Evolutionary conservation across 129 eudicot genomes (phyloP).

Genomic region (Chrysanthemum seticuspe): DNA sequence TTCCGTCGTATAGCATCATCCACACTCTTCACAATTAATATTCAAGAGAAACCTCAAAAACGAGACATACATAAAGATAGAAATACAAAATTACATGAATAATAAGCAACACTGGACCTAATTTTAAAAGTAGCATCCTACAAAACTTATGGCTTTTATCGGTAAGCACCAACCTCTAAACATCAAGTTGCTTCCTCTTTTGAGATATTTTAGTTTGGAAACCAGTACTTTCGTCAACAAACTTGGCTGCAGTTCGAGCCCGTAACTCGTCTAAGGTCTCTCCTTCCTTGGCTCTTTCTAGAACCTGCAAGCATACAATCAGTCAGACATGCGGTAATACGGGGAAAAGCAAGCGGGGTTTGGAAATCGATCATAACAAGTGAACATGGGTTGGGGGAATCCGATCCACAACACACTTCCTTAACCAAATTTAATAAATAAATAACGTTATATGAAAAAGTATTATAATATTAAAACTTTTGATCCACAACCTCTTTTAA

Average conservation of each 20-base stretch:
- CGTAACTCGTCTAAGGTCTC: conserved; percentile 92
- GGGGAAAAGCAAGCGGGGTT: too few species aligned
- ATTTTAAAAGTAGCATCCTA: conserved; percentile 4
- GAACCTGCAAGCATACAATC: conserved; percentile 44
- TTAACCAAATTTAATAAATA: neutral
- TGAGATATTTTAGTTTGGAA: conserved; percentile 49
- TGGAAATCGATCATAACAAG: too few species aligned
- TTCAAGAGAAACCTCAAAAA: conserved; percentile 14
- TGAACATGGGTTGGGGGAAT: neutral
- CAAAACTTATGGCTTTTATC: conserved; percentile 12
- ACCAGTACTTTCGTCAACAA: conserved; percentile 43
- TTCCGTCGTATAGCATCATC: too few species aligned
- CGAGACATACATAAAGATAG: neutral
- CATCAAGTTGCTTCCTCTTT: conserved; percentile 66
- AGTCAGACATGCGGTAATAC: neutral
- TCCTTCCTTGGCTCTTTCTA: conserved; percentile 96
- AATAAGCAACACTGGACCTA: conserved; percentile 4
- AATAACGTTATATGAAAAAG: too few species aligned
- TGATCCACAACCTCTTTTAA: too few species aligned
- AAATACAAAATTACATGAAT: neutral
- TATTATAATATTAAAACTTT: too few species aligned
- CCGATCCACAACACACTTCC: neutral
- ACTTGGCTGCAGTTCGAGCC: conserved; percentile 86
- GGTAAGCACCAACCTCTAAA: conserved; percentile 33
- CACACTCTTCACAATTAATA: neutral